These are phyloP conservation scores for Platanus orientalis DNA, from an alignment of 164 flowering plant genomes.

Conservation along the genomic window DNA sequence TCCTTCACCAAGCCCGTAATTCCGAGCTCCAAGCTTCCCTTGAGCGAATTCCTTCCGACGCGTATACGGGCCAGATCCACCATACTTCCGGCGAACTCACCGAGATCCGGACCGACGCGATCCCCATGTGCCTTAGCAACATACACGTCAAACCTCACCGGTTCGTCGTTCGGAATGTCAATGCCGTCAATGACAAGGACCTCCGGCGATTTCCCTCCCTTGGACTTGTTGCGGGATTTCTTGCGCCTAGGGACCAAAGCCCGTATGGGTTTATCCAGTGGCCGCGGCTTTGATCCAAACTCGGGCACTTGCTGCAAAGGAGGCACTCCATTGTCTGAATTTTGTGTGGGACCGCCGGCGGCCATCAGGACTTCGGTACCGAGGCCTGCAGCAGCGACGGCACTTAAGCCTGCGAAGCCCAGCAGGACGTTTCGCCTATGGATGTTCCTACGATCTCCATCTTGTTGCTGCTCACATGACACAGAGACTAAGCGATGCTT, in stretches of 20 bases:
- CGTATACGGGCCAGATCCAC: constrained; percentile 1
- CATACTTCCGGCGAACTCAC: constrained; percentile 11
- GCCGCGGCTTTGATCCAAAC: neutral
- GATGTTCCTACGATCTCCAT: neutral
- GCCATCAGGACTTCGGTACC: constrained; percentile 1
- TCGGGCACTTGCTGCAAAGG: neutral
- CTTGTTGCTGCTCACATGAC: neutral
- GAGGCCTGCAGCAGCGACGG: neutral
- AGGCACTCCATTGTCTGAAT: neutral
- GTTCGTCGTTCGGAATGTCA: constrained; percentile 1
- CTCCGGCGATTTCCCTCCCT: neutral
- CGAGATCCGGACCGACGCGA: constrained; percentile 5
- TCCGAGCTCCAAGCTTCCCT: constrained; percentile 10
- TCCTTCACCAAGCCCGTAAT: constrained; percentile 5
- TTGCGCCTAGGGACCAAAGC: neutral
- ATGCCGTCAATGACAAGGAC: constrained; percentile 6
- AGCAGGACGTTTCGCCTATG: constrained; percentile 2
- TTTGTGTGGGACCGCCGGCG: neutral
- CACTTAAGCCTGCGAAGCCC: neutral
- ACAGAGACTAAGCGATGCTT: too few species aligned
- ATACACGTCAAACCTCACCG: constrained; percentile 10
- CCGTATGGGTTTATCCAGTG: constrained; percentile 2
- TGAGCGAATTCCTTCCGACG: neutral
- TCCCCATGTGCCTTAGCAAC: constrained; percentile 4
- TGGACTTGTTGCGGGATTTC: neutral